A percentile compares a stretch with the other conserved stretches of the same genome.
Evolutionary conservation across 768 basidiomycete genomes (phyloP).

Genomic region (Clavulina sp.): DNA sequence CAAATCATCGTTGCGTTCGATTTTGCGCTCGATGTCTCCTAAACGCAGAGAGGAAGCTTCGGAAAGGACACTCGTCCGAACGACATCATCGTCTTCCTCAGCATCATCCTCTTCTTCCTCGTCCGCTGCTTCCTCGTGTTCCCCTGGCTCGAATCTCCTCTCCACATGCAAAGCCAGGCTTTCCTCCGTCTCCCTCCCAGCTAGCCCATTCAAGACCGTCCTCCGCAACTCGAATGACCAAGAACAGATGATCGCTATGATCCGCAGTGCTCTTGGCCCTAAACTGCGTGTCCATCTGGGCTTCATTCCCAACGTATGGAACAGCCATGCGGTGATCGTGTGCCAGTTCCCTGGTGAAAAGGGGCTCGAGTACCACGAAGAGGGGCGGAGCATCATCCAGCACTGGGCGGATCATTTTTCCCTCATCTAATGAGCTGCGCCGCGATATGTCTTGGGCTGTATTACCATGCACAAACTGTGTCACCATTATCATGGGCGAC

Average conservation of each 20-base stretch:
- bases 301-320: background rate
- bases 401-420: conserved; percentile 1
- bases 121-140: background rate
- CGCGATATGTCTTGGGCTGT: too few species aligned
- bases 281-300: background rate
- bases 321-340: background rate
- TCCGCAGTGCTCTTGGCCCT: too few species aligned
- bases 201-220: background rate
- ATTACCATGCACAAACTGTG: too few species aligned
- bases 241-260: background rate
- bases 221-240: background rate
- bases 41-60: too few species aligned
- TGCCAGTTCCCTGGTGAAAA: background rate
- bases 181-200: background rate
- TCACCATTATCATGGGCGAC: too few species aligned
- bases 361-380: background rate
- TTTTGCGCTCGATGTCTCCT: too few species aligned
- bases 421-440: too few species aligned
- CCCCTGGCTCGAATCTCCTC: background rate
- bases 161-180: background rate
- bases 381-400: background rate
- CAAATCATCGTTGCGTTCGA: background rate
- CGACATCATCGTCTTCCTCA: too few species aligned
- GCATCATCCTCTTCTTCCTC: too few species aligned
- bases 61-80: too few species aligned